A percentile compares a stretch with the other conserved stretches of the same genome.
Conservation (phyloP, 306 rosid species). For the Sesbania bispinosa region DNA sequence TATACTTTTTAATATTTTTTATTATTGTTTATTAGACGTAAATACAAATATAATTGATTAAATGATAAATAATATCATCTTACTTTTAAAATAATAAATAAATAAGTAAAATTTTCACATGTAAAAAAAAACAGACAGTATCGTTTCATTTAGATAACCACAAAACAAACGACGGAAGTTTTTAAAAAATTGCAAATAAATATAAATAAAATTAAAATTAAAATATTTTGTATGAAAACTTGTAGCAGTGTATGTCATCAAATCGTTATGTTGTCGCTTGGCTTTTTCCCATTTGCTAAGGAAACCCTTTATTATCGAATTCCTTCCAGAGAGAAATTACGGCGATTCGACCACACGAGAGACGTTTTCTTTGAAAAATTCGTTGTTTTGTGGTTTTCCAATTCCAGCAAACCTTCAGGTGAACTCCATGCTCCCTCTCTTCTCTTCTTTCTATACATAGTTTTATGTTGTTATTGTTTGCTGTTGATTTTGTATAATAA, state of each 20-base stretch:
- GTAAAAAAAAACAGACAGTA: too few relatives aligned
- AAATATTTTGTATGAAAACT: not conserved
- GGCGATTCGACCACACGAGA: not conserved
- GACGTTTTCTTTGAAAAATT: not conserved
- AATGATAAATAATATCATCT: too few relatives aligned
- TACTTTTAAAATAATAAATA: too few relatives aligned
- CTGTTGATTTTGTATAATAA: not conserved
- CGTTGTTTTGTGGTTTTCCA: not conserved
- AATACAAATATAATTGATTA: too few relatives aligned
- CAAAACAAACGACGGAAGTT: too few relatives aligned
- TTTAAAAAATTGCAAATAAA: too few relatives aligned
- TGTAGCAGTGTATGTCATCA: not conserved
- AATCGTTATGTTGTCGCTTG: too few relatives aligned
- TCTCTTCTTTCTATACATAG: not conserved
- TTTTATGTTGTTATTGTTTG: not conserved
- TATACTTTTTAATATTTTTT: too few relatives aligned
- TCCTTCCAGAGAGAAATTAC: not conserved
- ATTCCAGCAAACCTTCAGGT: slow-evolving; percentile 5
- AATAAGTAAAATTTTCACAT: too few relatives aligned
- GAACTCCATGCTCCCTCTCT: not conserved
- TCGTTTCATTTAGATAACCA: too few relatives aligned
- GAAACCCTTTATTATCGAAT: not conserved
- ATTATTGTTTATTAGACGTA: too few relatives aligned
- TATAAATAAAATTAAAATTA: too few relatives aligned
- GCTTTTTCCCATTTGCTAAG: not conserved